A percentile compares a stretch with the other conserved stretches of the same genome.
Conservation (phyloP, 805 yeast species). For the Debaryomyces tyrocola region DNA sequence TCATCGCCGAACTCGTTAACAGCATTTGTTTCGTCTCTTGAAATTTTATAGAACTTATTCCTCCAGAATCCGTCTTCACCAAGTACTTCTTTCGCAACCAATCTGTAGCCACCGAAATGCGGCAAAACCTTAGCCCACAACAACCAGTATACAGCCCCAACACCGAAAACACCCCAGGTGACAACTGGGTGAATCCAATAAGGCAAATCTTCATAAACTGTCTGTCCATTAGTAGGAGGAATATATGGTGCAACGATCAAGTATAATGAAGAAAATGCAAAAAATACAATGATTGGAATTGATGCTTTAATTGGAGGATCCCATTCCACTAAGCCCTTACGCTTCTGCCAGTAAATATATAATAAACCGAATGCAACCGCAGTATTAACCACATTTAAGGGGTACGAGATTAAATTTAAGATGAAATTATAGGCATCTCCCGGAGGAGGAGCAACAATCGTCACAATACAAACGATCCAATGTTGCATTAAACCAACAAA, state of each 20-base stretch:
- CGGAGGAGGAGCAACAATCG: slow-evolving; percentile 74
- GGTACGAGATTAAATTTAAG: slow-evolving; percentile 76
- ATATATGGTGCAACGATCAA: slow-evolving; percentile 76
- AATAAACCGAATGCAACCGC: slow-evolving; percentile 64
- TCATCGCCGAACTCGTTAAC: neutral
- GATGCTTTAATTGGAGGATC: slow-evolving; percentile 70
- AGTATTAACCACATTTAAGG: slow-evolving; percentile 73
- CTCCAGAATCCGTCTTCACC: slow-evolving; percentile 76
- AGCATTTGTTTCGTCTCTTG: neutral
- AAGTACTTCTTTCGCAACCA: slow-evolving; percentile 52
- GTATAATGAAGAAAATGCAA: slow-evolving; percentile 63
- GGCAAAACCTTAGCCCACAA: slow-evolving; percentile 65
- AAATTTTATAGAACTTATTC: slow-evolving; percentile 49
- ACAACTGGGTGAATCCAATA: slow-evolving; percentile 81
- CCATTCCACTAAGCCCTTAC: slow-evolving; percentile 58
- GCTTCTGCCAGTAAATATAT: slow-evolving; percentile 52
- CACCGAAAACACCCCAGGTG: slow-evolving; percentile 71
- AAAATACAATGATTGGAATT: slow-evolving; percentile 61
- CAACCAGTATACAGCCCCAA: slow-evolving; percentile 68
- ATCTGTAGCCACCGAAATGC: slow-evolving; percentile 47
- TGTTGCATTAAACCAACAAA: slow-evolving; percentile 72
- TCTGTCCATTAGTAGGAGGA: slow-evolving; percentile 67
- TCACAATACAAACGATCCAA: slow-evolving; percentile 70
- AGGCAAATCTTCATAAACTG: slow-evolving; percentile 68
- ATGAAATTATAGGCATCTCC: slow-evolving; percentile 87